Base-by-base conservation (phyloP, 2,329 filamentous ascomycete species). In the Calonectria ilicicola region DNA sequence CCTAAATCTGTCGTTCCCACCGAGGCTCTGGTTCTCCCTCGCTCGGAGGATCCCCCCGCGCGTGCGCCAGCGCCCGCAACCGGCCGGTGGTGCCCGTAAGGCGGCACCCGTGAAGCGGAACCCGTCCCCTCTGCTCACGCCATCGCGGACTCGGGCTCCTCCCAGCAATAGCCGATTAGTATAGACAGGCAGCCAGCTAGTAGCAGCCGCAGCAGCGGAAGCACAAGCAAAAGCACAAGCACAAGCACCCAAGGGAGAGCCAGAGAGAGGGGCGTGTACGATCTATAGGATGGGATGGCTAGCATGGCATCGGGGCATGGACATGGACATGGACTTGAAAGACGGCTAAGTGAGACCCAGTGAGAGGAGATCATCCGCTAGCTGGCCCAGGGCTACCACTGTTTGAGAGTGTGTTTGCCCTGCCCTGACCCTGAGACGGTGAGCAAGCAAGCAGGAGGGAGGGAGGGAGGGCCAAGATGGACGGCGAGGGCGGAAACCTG, bases 141-240 rank as follows among this genome's bases (percentile, higher is more conserved):
- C 64, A 66, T 66, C 35, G 64, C 49, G 44, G 56, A 51, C 32
- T 62, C 56, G 32, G 56, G 35, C 66, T 47, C 56, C 21, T 35
- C 23, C 51, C 29, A 21, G 51, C 29, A 21, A 14, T 58, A 9
- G 51, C 29, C 21, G 51, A 27, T 19, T 27, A 56, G 51, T 35
- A 56, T 35, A 60, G 56, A 60, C 56, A 7, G 40, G 6, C 15
- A 44, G 19, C 42, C 6, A 17, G n/a, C n/a, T 17, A 44, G 15
- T n/a, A n/a, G n/a, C n/a, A n/a, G n/a, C n/a, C n/a, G n/a, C n/a
- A n/a, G n/a, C n/a, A n/a, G n/a, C n/a, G n/a, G n/a, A n/a, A n/a
- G n/a, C n/a, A n/a, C n/a, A n/a, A n/a, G n/a, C n/a, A n/a, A n/a
- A n/a, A n/a, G n/a, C n/a, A n/a, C n/a, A n/a, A n/a, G n/a, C n/a